Evolutionary conservation across 768 basidiomycete genomes (phyloP), one percentile per base, ranked within the genome.

Genomic region (Porpolomopsis calyptriformis): DNA sequence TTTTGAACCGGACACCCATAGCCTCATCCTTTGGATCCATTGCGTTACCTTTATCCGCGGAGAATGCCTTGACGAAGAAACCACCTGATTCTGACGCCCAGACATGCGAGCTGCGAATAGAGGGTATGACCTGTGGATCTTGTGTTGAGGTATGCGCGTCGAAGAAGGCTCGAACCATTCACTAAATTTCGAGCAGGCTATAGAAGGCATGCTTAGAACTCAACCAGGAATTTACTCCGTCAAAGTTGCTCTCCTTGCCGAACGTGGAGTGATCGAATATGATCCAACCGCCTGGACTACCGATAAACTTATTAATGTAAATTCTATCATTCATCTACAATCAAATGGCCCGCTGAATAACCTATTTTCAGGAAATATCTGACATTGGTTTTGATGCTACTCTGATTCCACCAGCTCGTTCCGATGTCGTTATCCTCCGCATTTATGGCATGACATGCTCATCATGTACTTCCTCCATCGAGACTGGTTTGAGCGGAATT

Each of bases 241-340:
- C 50, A 90, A 91, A 59, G 92, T 99, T n/a, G 93, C 93, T 19
- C 74, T 99, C n/a, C 74, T 99, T 20, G 90, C 96, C 10, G 94
- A 99, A 62, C 81, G 94, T 11, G 94, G 82, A 3, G 74, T 89
- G 38, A 68, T 99, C 52, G 91, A 94, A 60, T 99, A 85, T 56
- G 91, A 98, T 55, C 78, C 87, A 1, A 57, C 66, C 0, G 57
- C 67, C n/a, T 99, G 96, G 96, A 76, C 72, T 26, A 64, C 77
- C 7, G 85, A 81, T 39, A 90, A 85, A 60, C 74, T 99, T 44
- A 69, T 89, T 26, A 74, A 68, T 43, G 88, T 89, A 53, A 48
- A 82, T 68, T 37, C 52, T 24, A 33, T 19, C 2, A 20, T 29
- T 42, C 18, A n/a, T 29, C 31, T 44, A 9, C 6, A n/a, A 12